phyloP scores from a whole-genome alignment of 2,329 filamentous ascomycete genomes.

The Aspergillus costaricaensis region DNA sequence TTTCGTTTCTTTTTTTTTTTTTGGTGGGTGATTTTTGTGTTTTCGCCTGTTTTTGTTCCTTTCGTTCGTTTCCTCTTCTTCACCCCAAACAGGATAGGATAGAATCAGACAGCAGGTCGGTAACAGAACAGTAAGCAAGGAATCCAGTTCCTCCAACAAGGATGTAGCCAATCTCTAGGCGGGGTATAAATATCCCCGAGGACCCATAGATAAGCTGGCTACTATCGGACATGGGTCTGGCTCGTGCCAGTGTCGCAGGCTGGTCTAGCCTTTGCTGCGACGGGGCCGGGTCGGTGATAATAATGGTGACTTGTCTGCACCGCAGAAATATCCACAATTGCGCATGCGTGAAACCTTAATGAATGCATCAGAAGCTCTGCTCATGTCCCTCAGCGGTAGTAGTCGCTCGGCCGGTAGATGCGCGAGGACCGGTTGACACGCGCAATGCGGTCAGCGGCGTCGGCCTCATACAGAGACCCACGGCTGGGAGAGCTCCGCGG shows the following conservation, averaged over 20 bases:
- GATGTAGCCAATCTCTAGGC: not conserved
- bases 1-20: not conserved
- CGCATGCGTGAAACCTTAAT: not conserved
- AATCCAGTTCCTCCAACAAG: not conserved
- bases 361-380: not conserved
- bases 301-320: not conserved
- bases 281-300: not conserved
- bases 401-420: conserved; percentile 32
- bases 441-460: conserved; percentile 37
- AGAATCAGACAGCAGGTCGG: not conserved
- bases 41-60: not conserved
- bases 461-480: conserved; percentile 39
- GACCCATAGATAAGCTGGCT: not conserved
- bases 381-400: conserved; percentile 29
- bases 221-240: not conserved
- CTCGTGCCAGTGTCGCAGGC: not conserved
- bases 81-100: not conserved
- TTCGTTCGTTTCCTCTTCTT: not conserved
- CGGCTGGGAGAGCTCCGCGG: conserved; percentile 37
- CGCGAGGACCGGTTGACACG: conserved; percentile 34
- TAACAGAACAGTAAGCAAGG: not conserved
- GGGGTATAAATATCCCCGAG: not conserved
- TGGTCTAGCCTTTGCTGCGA: not conserved
- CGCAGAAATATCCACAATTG: not conserved
- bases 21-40: not conserved